phyloP scores from a whole-genome alignment of 225 moss, liverwort and hornwort species.

The Pseudoscleropodium purum region DNA sequence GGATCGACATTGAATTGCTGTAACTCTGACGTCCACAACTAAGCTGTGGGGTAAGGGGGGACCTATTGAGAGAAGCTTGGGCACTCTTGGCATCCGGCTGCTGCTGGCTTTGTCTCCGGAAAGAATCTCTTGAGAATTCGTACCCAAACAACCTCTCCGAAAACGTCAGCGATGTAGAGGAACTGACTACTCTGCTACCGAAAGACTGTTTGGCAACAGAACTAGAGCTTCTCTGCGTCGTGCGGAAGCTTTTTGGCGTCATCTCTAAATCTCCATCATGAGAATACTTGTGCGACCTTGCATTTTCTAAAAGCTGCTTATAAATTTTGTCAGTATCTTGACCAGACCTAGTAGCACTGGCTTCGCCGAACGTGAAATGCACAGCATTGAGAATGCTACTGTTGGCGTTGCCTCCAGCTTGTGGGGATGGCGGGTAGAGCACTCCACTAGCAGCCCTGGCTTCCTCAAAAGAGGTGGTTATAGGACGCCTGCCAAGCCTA shows the following conservation, averaged over 20 bases:
- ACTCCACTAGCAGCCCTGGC: constrained; percentile 15
- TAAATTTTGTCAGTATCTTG: constrained; percentile 19
- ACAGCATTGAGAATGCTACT: constrained; percentile 31
- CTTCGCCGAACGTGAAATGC: constrained; percentile 21
- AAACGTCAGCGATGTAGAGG: constrained; percentile 15
- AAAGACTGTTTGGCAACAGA: constrained; percentile 12
- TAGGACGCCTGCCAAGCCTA: neutral
- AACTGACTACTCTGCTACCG: constrained; percentile 10
- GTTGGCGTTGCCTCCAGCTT: neutral
- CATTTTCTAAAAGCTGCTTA: constrained; percentile 16
- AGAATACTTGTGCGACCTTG: neutral
- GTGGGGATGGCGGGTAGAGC: constrained; percentile 14
- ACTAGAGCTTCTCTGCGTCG: neutral
- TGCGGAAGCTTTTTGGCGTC: neutral
- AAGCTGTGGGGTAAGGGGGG: neutral
- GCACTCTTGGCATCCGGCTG: neutral
- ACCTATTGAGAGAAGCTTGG: neutral
- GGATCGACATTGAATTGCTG: neutral
- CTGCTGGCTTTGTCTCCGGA: constrained; percentile 3
- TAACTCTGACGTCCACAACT: neutral
- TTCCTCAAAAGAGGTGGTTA: neutral
- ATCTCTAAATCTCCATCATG: neutral
- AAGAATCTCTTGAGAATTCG: constrained; percentile 11
- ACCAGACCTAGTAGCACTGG: neutral
- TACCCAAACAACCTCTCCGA: constrained; percentile 26